Conservation (phyloP, 768 basidiomycete genomes). For the Leccinum pellstonianum region DNA sequence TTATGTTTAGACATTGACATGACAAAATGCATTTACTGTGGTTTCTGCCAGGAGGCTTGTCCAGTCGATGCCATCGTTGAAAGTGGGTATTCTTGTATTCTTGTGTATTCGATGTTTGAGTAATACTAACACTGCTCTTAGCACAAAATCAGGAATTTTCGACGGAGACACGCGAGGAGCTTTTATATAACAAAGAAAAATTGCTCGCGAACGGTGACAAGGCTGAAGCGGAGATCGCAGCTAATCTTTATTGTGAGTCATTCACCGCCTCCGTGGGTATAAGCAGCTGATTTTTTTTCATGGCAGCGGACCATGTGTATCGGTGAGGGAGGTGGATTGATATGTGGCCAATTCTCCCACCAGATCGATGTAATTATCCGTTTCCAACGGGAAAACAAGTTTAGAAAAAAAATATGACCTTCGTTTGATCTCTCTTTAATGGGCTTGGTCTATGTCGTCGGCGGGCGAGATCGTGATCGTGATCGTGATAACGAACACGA, state of each 20-base stretch:
- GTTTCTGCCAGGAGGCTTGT: constrained; percentile 99
- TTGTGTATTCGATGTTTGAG: constrained; percentile 1
- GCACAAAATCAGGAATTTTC: constrained; percentile 98
- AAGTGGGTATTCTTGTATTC: constrained; percentile 55
- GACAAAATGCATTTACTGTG: constrained; percentile 99
- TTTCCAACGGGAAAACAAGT: constrained; percentile 6
- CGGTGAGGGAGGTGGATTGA: constrained; percentile 47
- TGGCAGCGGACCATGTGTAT: constrained; percentile 81
- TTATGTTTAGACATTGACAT: constrained; percentile 84
- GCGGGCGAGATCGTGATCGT: too few species aligned
- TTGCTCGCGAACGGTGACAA: constrained; percentile 93
- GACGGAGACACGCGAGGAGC: constrained; percentile 96
- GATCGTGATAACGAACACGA: too few species aligned
- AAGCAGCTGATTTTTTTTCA: constrained; percentile 22
- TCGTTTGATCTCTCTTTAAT: constrained; percentile 3
- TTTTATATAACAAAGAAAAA: constrained; percentile 99
- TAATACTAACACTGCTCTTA: constrained; percentile 33
- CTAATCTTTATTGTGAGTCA: constrained; percentile 75
- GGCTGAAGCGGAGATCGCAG: constrained; percentile 96
- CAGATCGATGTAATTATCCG: constrained; percentile 27
- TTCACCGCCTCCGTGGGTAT: constrained; percentile 12
- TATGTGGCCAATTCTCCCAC: constrained; percentile 10
- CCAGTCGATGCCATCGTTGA: constrained; percentile 99
- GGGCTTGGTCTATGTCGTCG: too few species aligned
- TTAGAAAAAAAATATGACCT: constrained; percentile 2